Evolutionary conservation across 768 basidiomycete genomes (phyloP), one percentile per base, ranked within the genome.

Genomic region (Kwoniella dejecticola): DNA sequence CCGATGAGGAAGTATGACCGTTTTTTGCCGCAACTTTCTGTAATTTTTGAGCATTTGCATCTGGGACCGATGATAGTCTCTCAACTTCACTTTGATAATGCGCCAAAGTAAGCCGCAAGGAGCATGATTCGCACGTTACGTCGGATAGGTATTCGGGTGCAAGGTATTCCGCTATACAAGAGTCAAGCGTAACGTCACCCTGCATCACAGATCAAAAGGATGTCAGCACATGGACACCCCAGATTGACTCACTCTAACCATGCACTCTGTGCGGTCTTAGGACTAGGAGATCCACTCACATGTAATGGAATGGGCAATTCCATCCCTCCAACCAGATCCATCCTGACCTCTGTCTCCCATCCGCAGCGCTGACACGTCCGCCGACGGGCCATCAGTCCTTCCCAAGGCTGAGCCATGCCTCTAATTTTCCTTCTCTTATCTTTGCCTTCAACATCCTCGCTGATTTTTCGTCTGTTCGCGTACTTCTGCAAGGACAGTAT

Each of bases 81-180:
- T 85, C 83, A 4, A 85, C 81, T 56, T 94, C 91, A 8, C 83
- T 79, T 40, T 81, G 49, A 77, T 56, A 94, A 82, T 47, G 86
- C 82, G 48, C 80, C 80, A 67, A 84, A 0, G 96, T 98, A 17
- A 88, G 87, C 4, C 86, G 81, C 62, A 98, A 81, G 1, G 92
- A 91, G 74, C 96, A 99, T 63, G 88, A 87, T 21, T 93, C 87
- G 79, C 96, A 99, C 26, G 91, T 86, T 69, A 92, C 95, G 72
- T 94, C 93, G n/a, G 84, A 85, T 46, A 99, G 83, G 33, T 89
- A 79, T 75, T 99, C 96, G 29, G 95, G 83, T 11, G 87, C 84
- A 27, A 92, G 95, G 77, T 94, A 96, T 44, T 95, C 89, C 60
- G 85, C 85, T 11, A 98, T 84, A 69, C 90, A 91, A 49, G 89